Base-by-base conservation (phyloP, 2,329 filamentous ascomycete species). In the Mollisiaceae sp. region DNA sequence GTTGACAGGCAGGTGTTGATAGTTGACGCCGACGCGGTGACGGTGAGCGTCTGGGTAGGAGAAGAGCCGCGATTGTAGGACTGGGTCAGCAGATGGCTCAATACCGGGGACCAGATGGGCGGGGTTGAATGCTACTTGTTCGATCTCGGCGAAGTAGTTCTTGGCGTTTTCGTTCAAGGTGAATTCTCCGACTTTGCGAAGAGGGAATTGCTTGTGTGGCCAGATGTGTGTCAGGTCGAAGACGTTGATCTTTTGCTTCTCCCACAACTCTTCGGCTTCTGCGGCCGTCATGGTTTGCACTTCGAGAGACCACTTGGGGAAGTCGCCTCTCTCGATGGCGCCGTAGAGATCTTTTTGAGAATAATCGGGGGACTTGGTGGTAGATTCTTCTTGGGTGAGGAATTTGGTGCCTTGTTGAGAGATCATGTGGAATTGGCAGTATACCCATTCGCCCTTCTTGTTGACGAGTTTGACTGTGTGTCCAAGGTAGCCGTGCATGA, bases 91-190 rank as follows among this genome's bases (percentile, higher is more conserved):
- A 1, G 87, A 89, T 2, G 88, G 85, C 76, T 90, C 88, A 60
- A 89, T 86, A 50, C 89, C 89, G 1, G 88, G 88, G 1, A 86
- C 81, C 76, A 90, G 77, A 73, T 91, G 86, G 0, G 86, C 81
- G 36, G 89, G 89, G 69, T 83, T 87, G 82, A 90, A 91, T 1
- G 88, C 86, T 14, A 85, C 82, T 75, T 91, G 89, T 79, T 91
- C 89, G 58, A 91, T 89, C 71, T 90, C 86, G 63, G 84, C 82
- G 67, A 87, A 87, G 75, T 87, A 86, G 75, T 86, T 87, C 70
- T 81, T 74, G 0, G 82, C 78, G 63, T 85, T 85, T 61, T 78
- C 75, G 70, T 83, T 83, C 12, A 85, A 72, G 0, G 77, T 80
- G 66, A 85, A 75, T 64, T 80, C 79, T 43, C 82, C 83, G 64